Base-by-base conservation (phyloP, 257 asterid genomes). In the Fraxinus americana region DNA sequence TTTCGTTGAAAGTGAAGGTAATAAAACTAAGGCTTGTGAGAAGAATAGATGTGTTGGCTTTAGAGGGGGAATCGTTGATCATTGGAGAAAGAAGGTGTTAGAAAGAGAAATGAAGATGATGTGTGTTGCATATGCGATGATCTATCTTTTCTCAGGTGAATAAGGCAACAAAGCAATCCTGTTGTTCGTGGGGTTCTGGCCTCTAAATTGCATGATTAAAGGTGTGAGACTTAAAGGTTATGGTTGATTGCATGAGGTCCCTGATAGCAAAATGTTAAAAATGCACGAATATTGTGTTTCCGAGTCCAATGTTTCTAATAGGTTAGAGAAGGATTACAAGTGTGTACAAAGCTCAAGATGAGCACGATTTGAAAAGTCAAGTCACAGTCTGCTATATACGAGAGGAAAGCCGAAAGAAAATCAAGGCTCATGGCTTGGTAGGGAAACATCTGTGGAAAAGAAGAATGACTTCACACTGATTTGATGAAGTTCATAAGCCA, bases 401-500 rank as follows among this genome's bases (percentile, higher is more conserved):
- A 21, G 32, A 23, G 27, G 66, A 23, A 57, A 59, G 30, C 67
- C 66, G 13, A 21, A 57, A 57, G 67, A 57, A 59, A 57, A 57
- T 2, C 12, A 6, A 57, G 25, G 66, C 66, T 59, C 1, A 23
- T 59, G 29, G 16, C 67, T 59, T 59, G 67, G 29, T 19, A 17
- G 66, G 6, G 29, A 12, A 57, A n/a, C 27, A n/a, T 19, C 13
- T n/a, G 12, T 57, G 27, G 29, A 57, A n/a, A 57, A n/a, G 29
- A 57, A 57, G 66, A 57, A 57, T n/a, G 66, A 57, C 66, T 57
- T 57, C 66, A 48, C 63, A 17, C 13, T 57, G 29, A 57, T 57
- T 57, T 57, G 4, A 57, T 57, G 66, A 57, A 57, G 67, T 7
- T 59, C 32, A 3, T 59, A 10, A 59, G 66, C 67, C 30, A 59